Conservation (phyloP, 2,329 filamentous ascomycete species). For the Xylaria multiplex region DNA sequence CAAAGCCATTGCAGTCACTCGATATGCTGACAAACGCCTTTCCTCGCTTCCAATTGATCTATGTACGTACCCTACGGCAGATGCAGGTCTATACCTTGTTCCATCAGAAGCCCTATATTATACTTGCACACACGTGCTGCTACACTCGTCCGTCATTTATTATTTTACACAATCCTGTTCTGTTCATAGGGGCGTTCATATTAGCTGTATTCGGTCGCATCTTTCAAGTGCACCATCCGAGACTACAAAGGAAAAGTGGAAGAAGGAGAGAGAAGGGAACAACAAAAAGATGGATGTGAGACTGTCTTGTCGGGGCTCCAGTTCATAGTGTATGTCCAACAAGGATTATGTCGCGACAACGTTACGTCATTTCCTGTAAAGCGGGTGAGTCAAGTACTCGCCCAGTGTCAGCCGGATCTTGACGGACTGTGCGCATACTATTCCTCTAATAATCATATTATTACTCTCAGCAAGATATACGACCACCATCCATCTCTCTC, state of each 20-base stretch:
- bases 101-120: background rate
- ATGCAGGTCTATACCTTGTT: background rate
- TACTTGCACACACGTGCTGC: background rate
- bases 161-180: too few species aligned
- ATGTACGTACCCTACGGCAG: background rate
- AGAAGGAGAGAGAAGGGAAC: background rate
- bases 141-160: background rate
- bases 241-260: background rate
- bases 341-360: slow-evolving; percentile 40
- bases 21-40: slow-evolving; percentile 4
- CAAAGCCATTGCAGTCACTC: background rate
- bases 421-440: slow-evolving; percentile 20
- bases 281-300: slow-evolving; percentile 18
- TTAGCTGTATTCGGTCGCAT: background rate
- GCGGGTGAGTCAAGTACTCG: slow-evolving; percentile 37
- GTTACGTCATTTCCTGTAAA: slow-evolving; percentile 47
- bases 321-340: slow-evolving; percentile 20
- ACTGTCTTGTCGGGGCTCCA: slow-evolving; percentile 14
- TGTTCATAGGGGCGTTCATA: background rate
- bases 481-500: background rate
- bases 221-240: background rate
- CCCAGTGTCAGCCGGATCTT: slow-evolving; percentile 37
- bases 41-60: background rate
- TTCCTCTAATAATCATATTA: slow-evolving; percentile 15
- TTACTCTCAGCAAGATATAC: background rate